Percentiles rank a stretch among this genome's conserved stretches.
Evolutionary conservation across 2,329 filamentous ascomycete species (phyloP).

Genomic region (Teratosphaeria viscida): DNA sequence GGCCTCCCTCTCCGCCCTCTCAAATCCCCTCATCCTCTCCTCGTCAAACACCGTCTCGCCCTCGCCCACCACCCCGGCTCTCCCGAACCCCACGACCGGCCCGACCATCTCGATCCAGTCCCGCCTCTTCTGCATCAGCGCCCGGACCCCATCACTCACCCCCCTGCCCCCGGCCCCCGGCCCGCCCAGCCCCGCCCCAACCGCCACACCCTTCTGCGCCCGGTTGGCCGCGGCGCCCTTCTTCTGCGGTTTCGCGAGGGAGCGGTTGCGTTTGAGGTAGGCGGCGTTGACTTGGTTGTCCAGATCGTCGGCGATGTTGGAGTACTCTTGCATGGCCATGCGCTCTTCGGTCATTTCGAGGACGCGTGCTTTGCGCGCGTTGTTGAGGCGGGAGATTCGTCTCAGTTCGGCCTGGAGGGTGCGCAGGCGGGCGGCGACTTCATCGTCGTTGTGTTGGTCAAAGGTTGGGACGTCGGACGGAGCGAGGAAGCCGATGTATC

Average conservation of each 20-base stretch:
- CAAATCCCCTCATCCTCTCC: conserved; percentile 58
- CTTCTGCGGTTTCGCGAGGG: conserved; percentile 85
- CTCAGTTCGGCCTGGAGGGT: conserved; percentile 73
- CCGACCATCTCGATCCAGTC: conserved; percentile 89
- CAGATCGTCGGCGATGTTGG: conserved; percentile 90
- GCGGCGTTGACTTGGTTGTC: conserved; percentile 90
- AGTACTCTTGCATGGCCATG: conserved; percentile 94
- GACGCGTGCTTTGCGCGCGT: conserved; percentile 76
- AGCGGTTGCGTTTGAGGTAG: conserved; percentile 90
- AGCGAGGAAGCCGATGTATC: conserved; percentile 72
- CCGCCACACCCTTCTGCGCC: conserved; percentile 60
- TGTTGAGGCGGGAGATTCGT: conserved; percentile 76
- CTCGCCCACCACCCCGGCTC: conserved; percentile 62
- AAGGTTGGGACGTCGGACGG: conserved; percentile 61
- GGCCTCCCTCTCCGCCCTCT: conserved; percentile 66
- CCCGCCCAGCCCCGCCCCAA: conserved; percentile 41
- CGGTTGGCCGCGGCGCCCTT: conserved; percentile 46
- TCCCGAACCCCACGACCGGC: conserved; percentile 78
- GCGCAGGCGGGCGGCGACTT: conserved; percentile 80
- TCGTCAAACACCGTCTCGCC: conserved; percentile 67
- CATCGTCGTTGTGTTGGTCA: conserved; percentile 84
- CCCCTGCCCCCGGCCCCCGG: conserved; percentile 53
- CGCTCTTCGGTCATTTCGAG: conserved; percentile 81
- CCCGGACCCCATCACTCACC: conserved; percentile 84
- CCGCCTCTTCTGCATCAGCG: conserved; percentile 79